Percentiles rank a stretch among this genome's conserved stretches.
Conservation (phyloP, 164 flowering plant genomes). For the Nelumbo lutea region DNA sequence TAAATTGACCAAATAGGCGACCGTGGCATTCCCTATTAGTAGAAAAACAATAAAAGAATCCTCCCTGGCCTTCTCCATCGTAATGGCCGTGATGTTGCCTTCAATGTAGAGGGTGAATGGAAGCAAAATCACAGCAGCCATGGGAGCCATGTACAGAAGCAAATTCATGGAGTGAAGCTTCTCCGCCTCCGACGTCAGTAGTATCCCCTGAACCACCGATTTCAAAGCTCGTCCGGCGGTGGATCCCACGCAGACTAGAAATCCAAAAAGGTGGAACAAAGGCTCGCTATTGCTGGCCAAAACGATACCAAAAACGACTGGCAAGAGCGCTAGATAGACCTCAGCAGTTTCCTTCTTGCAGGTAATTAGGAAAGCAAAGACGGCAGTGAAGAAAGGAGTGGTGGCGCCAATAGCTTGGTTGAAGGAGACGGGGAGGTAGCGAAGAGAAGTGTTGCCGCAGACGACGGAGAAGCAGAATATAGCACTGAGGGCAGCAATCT, state of each 20-base stretch:
- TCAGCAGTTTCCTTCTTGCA: conserved; percentile 67
- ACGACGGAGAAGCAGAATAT: conserved; percentile 93
- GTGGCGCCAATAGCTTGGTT: conserved; percentile 96
- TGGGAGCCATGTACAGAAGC: conserved; percentile 90
- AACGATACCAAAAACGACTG: conserved; percentile 85
- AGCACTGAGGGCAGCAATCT: conserved; percentile 58
- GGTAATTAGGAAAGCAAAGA: conserved; percentile 78
- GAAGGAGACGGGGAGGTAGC: conserved; percentile 84
- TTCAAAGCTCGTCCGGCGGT: conserved; percentile 88
- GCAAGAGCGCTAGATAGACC: conserved; percentile 72
- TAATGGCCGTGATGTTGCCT: conserved; percentile 63
- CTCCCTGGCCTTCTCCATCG: conserved; percentile 53
- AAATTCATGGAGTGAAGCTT: conserved; percentile 89
- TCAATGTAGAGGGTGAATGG: conserved; percentile 73
- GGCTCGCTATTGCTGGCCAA: conserved; percentile 90
- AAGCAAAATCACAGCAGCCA: conserved; percentile 73
- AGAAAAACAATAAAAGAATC: conserved; percentile 56
- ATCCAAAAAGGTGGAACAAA: conserved; percentile 72
- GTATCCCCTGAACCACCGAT: conserved; percentile 82
- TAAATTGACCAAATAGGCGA: conserved; percentile 91
- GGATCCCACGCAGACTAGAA: conserved; percentile 72
- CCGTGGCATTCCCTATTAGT: conserved; percentile 74
- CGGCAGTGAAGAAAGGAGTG: conserved; percentile 92
- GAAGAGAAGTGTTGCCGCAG: conserved; percentile 78
- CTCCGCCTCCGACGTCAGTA: conserved; percentile 73